Percentiles rank a stretch among this genome's conserved stretches.
These are phyloP conservation scores for Noccaea bulbosa DNA, from an alignment of 345 rosid species.

Conservation along the genomic window DNA sequence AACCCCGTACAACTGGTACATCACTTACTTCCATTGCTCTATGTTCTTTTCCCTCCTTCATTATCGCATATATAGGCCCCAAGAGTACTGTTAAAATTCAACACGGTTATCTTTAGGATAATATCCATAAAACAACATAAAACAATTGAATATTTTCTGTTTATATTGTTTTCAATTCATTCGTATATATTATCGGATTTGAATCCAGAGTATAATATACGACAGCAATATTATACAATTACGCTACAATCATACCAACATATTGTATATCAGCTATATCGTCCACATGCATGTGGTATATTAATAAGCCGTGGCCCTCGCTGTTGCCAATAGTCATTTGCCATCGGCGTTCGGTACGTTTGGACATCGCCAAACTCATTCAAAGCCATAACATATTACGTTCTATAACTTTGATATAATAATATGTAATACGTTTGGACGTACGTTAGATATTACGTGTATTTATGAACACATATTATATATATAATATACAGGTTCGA, in stretches of 20 bases:
- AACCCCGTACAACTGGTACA: conserved; percentile 25
- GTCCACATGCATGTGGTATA: conserved; percentile 18
- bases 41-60: background rate
- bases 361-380: conserved; percentile 28
- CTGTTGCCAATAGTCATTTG: conserved; percentile 32
- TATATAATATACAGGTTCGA: conserved; percentile 26
- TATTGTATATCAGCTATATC: background rate
- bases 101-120: no score
- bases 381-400: conserved; percentile 30
- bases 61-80: background rate
- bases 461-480: conserved; percentile 4
- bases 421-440: conserved; percentile 18
- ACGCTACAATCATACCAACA: background rate
- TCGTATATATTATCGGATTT: background rate
- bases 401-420: background rate
- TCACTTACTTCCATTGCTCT: conserved; percentile 21
- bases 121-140: background rate
- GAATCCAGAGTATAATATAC: background rate
- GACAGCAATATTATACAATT: no score
- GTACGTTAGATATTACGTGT: conserved; percentile 29
- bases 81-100: background rate
- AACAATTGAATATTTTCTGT: background rate
- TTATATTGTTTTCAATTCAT: background rate
- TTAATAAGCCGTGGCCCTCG: conserved; percentile 16
- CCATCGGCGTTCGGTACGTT: conserved; percentile 19